phyloP scores from a whole-genome alignment of 2,329 filamentous ascomycete genomes.

The Claviceps sp. region DNA sequence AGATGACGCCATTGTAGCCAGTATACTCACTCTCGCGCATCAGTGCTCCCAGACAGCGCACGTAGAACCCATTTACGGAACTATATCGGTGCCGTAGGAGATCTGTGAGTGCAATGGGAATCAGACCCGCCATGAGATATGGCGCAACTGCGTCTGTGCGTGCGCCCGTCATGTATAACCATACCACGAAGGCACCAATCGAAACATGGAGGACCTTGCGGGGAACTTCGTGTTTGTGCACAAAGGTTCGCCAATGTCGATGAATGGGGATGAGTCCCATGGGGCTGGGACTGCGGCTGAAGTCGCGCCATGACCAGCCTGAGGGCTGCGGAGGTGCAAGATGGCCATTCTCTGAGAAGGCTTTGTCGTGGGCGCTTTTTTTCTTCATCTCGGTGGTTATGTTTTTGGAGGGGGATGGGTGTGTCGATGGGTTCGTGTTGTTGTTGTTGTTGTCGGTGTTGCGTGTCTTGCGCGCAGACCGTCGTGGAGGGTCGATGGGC shows the following conservation, averaged over 20 bases:
- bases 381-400: constrained; percentile 5
- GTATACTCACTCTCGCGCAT: constrained; percentile 95
- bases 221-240: constrained; percentile 94
- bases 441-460: constrained; percentile 18
- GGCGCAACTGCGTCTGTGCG: constrained; percentile 71
- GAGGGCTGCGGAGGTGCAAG: constrained; percentile 51
- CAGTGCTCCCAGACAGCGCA: constrained; percentile 68
- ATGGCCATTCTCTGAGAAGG: constrained; percentile 42
- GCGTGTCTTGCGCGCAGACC: constrained; percentile 37
- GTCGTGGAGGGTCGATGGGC: constrained; percentile 39
- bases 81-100: constrained; percentile 71
- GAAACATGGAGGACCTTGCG: constrained; percentile 89
- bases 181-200: constrained; percentile 86
- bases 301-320: constrained; percentile 70
- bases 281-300: constrained; percentile 85
- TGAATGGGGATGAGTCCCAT: constrained; percentile 93
- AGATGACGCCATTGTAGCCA: constrained; percentile 94
- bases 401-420: constrained; percentile 12
- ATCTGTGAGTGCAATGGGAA: constrained; percentile 76
- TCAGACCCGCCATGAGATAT: constrained; percentile 63
- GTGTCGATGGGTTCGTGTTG: constrained; percentile 23
- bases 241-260: constrained; percentile 76
- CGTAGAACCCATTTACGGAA: constrained; percentile 76
- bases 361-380: constrained; percentile 21
- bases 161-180: constrained; percentile 67